phyloP scores from a whole-genome alignment of 176 grass and related monocot genomes.

The Poa annua region DNA sequence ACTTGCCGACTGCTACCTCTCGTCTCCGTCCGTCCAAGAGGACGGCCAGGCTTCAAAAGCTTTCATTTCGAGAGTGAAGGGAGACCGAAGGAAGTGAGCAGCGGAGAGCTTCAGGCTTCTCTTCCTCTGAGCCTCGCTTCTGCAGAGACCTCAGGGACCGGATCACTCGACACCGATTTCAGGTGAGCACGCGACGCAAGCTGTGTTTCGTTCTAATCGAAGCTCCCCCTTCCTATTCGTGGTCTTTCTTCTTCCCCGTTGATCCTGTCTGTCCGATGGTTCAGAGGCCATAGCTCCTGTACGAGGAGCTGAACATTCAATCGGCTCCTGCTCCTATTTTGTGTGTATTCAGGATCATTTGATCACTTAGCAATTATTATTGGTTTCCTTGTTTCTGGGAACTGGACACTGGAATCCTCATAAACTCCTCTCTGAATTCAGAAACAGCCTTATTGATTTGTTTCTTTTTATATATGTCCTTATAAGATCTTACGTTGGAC shows the following conservation, averaged over 20 bases:
- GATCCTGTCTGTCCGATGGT: background rate
- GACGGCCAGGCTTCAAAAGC: slow-evolving; percentile 2
- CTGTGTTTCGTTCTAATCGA: background rate
- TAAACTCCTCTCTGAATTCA: background rate
- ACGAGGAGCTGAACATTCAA: background rate
- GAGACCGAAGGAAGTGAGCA: background rate
- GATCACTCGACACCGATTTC: background rate
- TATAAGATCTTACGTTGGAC: background rate
- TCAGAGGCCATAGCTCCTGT: background rate
- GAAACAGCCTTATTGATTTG: background rate
- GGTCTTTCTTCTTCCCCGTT: background rate
- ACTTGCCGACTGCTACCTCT: slow-evolving; percentile 8
- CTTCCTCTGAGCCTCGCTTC: background rate
- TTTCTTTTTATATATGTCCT: background rate
- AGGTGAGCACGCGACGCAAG: slow-evolving; percentile 40
- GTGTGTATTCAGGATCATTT: background rate
- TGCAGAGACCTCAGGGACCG: too few species aligned
- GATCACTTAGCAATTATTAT: background rate
- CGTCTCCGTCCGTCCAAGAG: background rate
- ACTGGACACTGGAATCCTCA: background rate
- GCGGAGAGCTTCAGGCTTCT: background rate
- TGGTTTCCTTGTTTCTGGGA: background rate
- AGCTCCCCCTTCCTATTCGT: background rate
- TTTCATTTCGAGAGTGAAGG: background rate
- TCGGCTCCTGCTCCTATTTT: background rate